These are phyloP conservation scores for Hirsutella minnesotensis DNA, from an alignment of 2,329 filamentous ascomycete species.

Conservation along the genomic window DNA sequence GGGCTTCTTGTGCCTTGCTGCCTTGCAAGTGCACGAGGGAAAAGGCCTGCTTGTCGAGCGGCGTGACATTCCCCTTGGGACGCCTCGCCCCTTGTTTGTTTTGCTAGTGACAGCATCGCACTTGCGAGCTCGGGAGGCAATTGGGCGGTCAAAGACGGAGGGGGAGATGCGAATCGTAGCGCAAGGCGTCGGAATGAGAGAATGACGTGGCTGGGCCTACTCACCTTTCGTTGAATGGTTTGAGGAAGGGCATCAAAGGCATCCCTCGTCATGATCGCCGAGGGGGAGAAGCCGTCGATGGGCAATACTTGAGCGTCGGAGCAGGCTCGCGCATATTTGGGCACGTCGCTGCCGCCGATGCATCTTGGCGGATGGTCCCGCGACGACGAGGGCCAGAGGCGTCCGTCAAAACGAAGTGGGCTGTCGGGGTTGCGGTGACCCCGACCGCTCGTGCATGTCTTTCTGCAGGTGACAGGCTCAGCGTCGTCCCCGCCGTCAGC, in stretches of 20 bases:
- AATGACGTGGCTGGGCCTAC: constrained; percentile 9
- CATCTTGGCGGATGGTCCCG: constrained; percentile 8
- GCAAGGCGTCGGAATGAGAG: too few relatives aligned
- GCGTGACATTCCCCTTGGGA: too few relatives aligned
- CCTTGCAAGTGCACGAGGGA: too few relatives aligned
- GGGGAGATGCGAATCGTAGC: too few relatives aligned
- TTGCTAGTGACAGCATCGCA: too few relatives aligned
- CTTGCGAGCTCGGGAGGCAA: too few relatives aligned
- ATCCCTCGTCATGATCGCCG: constrained; percentile 21
- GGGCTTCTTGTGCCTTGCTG: too few relatives aligned
- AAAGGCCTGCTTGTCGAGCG: not conserved
- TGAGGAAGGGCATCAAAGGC: constrained; percentile 41
- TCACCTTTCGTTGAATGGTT: constrained; percentile 45
- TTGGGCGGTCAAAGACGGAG: too few relatives aligned
- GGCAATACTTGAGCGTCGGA: constrained; percentile 10
- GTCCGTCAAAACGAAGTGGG: not conserved
- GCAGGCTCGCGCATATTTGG: constrained; percentile 12
- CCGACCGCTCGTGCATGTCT: not conserved
- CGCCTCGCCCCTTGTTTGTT: not conserved
- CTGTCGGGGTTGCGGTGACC: constrained; percentile 1
- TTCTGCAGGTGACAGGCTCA: not conserved
- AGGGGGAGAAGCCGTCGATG: constrained; percentile 13
- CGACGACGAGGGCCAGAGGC: constrained; percentile 1
- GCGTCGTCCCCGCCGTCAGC: not conserved
- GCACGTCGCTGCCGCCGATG: constrained; percentile 9